Conservation (phyloP, 1,139 yeast genomes). For the Suhomyces atakaporum region DNA sequence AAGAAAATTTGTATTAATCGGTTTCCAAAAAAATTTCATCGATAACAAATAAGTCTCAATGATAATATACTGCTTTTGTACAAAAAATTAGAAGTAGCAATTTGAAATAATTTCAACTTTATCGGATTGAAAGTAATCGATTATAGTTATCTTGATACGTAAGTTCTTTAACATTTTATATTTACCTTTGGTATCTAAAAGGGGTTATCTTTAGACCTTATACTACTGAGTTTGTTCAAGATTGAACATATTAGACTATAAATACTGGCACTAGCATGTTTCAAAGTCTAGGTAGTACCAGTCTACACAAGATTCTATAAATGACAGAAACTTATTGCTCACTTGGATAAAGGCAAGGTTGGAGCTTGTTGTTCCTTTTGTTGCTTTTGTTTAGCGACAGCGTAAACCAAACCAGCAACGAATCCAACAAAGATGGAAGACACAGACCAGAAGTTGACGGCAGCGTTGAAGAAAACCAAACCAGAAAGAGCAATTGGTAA, state of each 20-base stretch:
- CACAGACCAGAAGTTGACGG: slow-evolving; percentile 89
- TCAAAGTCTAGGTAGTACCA: background rate
- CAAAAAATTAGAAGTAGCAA: too few species aligned
- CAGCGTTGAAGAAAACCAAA: slow-evolving; percentile 89
- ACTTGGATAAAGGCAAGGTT: slow-evolving; percentile 38
- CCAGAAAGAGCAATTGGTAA: slow-evolving; percentile 97
- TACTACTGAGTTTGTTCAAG: background rate
- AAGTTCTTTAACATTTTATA: too few species aligned
- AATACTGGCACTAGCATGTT: slow-evolving; percentile 1
- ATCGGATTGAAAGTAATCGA: too few species aligned
- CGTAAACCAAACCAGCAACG: slow-evolving; percentile 90
- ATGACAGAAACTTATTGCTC: slow-evolving; percentile 6
- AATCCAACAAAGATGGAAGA: slow-evolving; percentile 91
- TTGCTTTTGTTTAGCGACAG: slow-evolving; percentile 86
- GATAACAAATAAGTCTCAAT: too few species aligned
- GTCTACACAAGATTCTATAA: slow-evolving; percentile 3
- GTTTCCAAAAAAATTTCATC: too few species aligned
- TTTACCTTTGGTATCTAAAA: too few species aligned
- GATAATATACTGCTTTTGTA: too few species aligned
- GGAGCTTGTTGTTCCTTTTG: slow-evolving; percentile 45
- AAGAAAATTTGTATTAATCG: too few species aligned
- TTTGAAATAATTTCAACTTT: too few species aligned
- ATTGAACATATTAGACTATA: background rate
- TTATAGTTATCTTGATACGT: too few species aligned
- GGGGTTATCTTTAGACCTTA: too few species aligned